A percentile compares a stretch with the other conserved stretches of the same genome.
Conservation (phyloP, 371 early-diverging fungal species). For the Mortierella sp. region DNA sequence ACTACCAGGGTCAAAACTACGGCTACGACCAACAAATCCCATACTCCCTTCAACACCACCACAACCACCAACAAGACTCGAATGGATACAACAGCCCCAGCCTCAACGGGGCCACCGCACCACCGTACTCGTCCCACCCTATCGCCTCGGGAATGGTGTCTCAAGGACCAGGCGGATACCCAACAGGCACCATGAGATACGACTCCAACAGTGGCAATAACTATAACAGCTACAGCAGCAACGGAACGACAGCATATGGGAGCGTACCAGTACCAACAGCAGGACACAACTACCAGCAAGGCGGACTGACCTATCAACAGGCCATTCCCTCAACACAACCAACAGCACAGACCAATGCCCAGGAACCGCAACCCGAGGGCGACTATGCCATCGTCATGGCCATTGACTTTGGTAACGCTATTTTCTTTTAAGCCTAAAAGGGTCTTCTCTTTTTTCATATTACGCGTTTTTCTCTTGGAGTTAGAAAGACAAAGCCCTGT, state of each 20-base stretch:
- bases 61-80: not conserved
- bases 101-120: constrained; percentile 10
- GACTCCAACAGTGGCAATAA: constrained; percentile 5
- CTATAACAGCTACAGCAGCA: constrained; percentile 6
- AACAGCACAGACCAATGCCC: constrained; percentile 19
- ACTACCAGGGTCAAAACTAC: not conserved
- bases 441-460: not conserved
- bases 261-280: constrained; percentile 18
- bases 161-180: constrained; percentile 8
- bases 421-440: no score
- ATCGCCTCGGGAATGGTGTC: constrained; percentile 17
- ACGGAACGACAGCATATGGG: not conserved
- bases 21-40: not conserved
- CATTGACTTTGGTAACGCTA: constrained; percentile 67
- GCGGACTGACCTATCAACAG: constrained; percentile 40
- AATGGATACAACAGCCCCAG: constrained; percentile 4
- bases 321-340: constrained; percentile 23
- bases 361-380: constrained; percentile 46
- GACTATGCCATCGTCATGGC: constrained; percentile 71
- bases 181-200: not conserved
- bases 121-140: constrained; percentile 39
- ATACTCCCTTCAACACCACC: not conserved
- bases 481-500: no score
- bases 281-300: constrained; percentile 20
- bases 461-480: not conserved